Conservation (phyloP, 2,329 filamentous ascomycete species). For the Talaromyces pinophilus region DNA sequence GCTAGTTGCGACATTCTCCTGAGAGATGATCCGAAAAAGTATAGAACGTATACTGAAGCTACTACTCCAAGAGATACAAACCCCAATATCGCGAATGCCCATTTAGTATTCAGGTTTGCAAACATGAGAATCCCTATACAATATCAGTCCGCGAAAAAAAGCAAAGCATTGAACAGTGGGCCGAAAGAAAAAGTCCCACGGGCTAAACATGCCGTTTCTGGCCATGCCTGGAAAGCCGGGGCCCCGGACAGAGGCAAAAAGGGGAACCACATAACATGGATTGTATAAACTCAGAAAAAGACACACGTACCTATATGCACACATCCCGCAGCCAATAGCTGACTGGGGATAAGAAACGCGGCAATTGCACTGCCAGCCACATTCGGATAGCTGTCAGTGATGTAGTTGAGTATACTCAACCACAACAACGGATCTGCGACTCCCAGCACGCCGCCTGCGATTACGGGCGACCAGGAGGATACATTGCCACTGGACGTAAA, state of each 20-base stretch:
- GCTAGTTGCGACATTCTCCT: slow-evolving; percentile 39
- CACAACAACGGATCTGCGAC: slow-evolving; percentile 48
- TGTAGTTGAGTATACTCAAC: slow-evolving; percentile 49
- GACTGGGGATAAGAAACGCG: slow-evolving; percentile 49
- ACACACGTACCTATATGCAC: slow-evolving; percentile 41
- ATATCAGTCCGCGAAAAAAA: neutral
- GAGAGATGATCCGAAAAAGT: slow-evolving; percentile 43
- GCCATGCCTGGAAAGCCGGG: neutral
- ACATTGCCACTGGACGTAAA: slow-evolving; percentile 45
- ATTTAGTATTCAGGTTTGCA: slow-evolving; percentile 41
- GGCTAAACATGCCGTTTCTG: neutral
- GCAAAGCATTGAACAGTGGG: neutral
- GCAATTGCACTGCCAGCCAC: slow-evolving; percentile 46
- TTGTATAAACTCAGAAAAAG: neutral
- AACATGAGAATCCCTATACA: slow-evolving; percentile 37
- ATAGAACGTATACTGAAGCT: slow-evolving; percentile 45
- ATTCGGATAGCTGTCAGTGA: slow-evolving; percentile 47
- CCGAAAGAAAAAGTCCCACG: neutral
- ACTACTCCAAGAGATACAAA: slow-evolving; percentile 46
- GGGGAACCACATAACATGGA: neutral
- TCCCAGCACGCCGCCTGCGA: slow-evolving; percentile 44
- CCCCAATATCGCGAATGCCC: slow-evolving; percentile 46
- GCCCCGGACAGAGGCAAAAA: neutral
- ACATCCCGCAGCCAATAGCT: slow-evolving; percentile 44
- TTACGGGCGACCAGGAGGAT: slow-evolving; percentile 46